Evolutionary conservation across 1,284 basidiomycete species (phyloP).

Genomic region (Boletellus deceptivus): DNA sequence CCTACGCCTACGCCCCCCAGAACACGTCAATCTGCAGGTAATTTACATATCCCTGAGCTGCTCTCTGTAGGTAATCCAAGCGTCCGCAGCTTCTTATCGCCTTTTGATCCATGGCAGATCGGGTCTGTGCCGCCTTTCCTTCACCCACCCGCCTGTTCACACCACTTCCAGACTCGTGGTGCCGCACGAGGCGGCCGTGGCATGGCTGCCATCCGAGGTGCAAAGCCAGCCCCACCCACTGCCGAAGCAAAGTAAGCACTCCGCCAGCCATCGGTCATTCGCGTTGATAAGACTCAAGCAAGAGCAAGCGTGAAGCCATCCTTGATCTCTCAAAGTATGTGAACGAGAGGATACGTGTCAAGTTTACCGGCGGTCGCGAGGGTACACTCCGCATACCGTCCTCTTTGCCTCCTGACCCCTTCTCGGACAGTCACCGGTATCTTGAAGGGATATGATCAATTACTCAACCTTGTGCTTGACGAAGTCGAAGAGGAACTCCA

Average conservation of each 20-base stretch:
- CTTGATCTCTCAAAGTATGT: slow-evolving; percentile 94
- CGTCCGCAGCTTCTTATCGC: slow-evolving; percentile 9
- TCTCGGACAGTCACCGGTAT: slow-evolving; percentile 75
- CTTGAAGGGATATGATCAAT: slow-evolving; percentile 94
- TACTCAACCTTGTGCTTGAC: slow-evolving; percentile 94
- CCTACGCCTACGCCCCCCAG: slow-evolving; percentile 2
- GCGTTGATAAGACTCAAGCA: slow-evolving; percentile 40
- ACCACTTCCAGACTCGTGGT: slow-evolving; percentile 49
- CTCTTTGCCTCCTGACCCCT: background rate
- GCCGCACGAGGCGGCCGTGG: slow-evolving; percentile 45
- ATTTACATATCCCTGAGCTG: background rate
- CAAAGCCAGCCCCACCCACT: slow-evolving; percentile 33
- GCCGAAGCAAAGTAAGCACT: slow-evolving; percentile 28
- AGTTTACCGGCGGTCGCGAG: slow-evolving; percentile 95
- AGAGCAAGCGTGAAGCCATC: slow-evolving; percentile 93
- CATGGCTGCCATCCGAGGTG: slow-evolving; percentile 39
- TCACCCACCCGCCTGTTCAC: slow-evolving; percentile 26
- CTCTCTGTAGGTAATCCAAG: slow-evolving; percentile 18
- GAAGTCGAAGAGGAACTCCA: slow-evolving; percentile 78
- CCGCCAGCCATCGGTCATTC: slow-evolving; percentile 7
- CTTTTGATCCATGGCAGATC: slow-evolving; percentile 50
- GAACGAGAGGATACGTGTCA: slow-evolving; percentile 90
- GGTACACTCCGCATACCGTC: slow-evolving; percentile 48
- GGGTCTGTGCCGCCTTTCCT: slow-evolving; percentile 40
- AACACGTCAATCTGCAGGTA: slow-evolving; percentile 25